Evolutionary conservation across 2,329 filamentous ascomycete species (phyloP), one percentile per base, ranked within the genome.

Genomic region (Trichothecium roseum): DNA sequence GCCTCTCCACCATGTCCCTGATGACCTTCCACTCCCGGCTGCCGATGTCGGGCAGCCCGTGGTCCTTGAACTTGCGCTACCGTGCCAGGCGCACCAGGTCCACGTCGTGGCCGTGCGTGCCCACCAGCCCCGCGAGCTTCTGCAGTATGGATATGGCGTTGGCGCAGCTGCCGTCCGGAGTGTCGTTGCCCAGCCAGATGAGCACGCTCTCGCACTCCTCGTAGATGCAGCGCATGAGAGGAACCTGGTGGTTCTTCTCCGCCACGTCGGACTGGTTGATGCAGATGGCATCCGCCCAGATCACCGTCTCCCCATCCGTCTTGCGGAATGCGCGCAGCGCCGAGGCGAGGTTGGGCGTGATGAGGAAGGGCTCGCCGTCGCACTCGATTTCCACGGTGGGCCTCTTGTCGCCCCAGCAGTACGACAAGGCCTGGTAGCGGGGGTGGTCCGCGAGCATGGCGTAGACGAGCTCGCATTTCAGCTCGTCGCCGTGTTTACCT

Each of bases 381-480:
- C 33, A 24, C 2, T 18, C 32, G 6, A 39, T 9, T 1, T 32
- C 4, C 2, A 18, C 4, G 0, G 33, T 28, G 12, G 15, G 28
- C 3, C 15, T 8, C 7, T 37, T n/a, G 27, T 22, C 30, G n/a
- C 38, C 43, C 43, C 41, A 45, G 20, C 36, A 35, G 16, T 45
- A 42, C 1, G 41, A 43, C 1, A 44, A 32, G 0, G 43, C 40
- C 3, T 16, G 16, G 28, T 39, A 45, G 8, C 10, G 14, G 16
- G 26, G 16, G 15, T 28, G 16, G 15, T 30, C 9, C 20, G 6
- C 20, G 10, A 24, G 20, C 6, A 6, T 24, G 6, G 20, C 20
- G 20, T 24, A 24, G 20, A 24, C 20, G 20, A 24, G 20, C 20
- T 24, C 20, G 20, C 20, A 24, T 10, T 6, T 24, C 20, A 24